Base-by-base conservation (phyloP, 2,329 filamentous ascomycete species). In the Verticillium isaacii region DNA sequence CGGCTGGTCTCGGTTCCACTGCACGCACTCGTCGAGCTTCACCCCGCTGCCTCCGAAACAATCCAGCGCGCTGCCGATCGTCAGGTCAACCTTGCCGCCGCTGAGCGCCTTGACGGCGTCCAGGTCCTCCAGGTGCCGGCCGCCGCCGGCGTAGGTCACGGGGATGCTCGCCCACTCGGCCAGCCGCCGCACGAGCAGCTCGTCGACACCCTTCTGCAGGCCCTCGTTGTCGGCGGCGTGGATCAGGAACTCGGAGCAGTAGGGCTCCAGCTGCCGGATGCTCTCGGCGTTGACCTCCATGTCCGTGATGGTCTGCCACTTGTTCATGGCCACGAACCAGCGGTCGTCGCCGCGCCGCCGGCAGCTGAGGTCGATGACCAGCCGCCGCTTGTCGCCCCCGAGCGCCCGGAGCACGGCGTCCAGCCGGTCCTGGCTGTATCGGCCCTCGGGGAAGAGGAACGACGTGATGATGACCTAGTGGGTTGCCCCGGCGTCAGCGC, bases 241-340 rank as follows among this genome's bases (percentile, higher is more conserved):
- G 71, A 99, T 95, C 60, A 99, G 85, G 72, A 99, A 98, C 75
- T 99, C 95, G 65, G 91, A 92, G 79, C 95, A 98, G 77, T 95
- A 95, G 6, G 93, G 93, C 71, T 97, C 92, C 29, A 98, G 84
- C 50, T 85, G 79, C 61, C 83, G 81, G 70, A 98, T 96, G 5
- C 90, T 91, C 66, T 91, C 94, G 96, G 70, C 39, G 66, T 89
- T 94, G 66, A 99, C 87, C 73, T 97, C 92, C 88, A 97, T 96
- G 70, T 97, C 92, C 1, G 95, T 98, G 61, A 98, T 89, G 1
- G 92, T 97, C 81, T 98, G 95, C 95, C 95, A 99, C 75, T 96
- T 96, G 76, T 99, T 92, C 89, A 96, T 99, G 61, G 95, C 94
- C n/a, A 99, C 95, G 70, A 91, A 93, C 95, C 95, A 99, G 45